phyloP scores from a whole-genome alignment of 306 rosid species.

The Prunus davidiana region DNA sequence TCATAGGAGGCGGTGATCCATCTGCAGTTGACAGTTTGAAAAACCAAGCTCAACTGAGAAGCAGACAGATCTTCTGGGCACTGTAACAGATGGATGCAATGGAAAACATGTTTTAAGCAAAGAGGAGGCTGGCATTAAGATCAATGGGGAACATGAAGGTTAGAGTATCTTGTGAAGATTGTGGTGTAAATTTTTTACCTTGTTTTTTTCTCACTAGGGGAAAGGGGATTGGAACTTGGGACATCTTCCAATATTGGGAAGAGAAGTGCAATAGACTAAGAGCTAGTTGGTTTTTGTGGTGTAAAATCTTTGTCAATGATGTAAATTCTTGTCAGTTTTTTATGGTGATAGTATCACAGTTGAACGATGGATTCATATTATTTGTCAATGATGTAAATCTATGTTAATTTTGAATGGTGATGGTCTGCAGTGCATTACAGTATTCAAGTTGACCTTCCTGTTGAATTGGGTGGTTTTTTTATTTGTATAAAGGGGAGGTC shows the following conservation, averaged over 20 bases:
- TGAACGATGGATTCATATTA: not conserved
- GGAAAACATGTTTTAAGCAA: slow-evolving; percentile 15
- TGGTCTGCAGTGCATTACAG: not conserved
- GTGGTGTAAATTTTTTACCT: slow-evolving; percentile 17
- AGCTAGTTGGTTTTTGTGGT: no score
- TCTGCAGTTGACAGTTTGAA: slow-evolving; percentile 21
- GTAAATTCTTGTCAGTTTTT: no score
- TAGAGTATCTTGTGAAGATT: not conserved
- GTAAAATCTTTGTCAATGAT: no score
- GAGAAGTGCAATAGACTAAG: no score
- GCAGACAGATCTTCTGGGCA: slow-evolving; percentile 15
- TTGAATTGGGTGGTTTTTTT: not conserved
- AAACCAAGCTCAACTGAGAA: slow-evolving; percentile 31
- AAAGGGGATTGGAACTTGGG: no score
- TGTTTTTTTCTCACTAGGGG: no score
- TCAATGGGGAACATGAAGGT: not conserved
- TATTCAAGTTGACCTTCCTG: not conserved
- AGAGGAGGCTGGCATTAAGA: slow-evolving; percentile 11
- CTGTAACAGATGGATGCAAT: slow-evolving; percentile 16
- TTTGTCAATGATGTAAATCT: not conserved
- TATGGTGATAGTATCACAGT: not conserved
- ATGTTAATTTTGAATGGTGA: not conserved
- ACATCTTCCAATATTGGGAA: no score
- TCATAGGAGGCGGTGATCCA: not conserved
- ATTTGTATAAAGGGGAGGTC: no score